Conservation (phyloP, 2,329 filamentous ascomycete species). For the Didymellaceae sp. region DNA sequence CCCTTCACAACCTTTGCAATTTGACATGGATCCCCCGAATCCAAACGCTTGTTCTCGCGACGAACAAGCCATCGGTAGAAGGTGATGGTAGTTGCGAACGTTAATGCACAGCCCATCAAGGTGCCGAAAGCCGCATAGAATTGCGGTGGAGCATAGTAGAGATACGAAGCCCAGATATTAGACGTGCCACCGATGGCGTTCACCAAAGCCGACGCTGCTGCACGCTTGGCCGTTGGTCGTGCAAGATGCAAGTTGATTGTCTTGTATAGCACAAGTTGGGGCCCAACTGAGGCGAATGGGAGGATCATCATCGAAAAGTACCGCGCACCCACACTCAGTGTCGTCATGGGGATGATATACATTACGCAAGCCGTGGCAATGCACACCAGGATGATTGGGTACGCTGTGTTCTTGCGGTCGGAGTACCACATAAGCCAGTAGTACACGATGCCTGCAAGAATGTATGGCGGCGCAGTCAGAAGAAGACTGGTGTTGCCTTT, state of each 20-base stretch:
- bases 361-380: conserved; percentile 37
- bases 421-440: conserved; percentile 52
- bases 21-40: conserved; percentile 25
- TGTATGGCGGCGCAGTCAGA: conserved; percentile 65
- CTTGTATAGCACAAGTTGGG: conserved; percentile 31
- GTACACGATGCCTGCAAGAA: conserved; percentile 58
- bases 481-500: conserved; percentile 60
- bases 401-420: conserved; percentile 52
- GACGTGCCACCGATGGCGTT: conserved; percentile 31
- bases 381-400: conserved; percentile 51
- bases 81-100: conserved; percentile 27
- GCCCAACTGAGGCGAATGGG: conserved; percentile 30
- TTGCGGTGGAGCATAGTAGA: conserved; percentile 33
- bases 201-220: conserved; percentile 29
- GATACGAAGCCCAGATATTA: conserved; percentile 32
- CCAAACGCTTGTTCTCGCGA: conserved; percentile 30
- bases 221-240: conserved; percentile 28
- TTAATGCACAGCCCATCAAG: conserved; percentile 28
- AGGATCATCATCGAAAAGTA: conserved; percentile 42
- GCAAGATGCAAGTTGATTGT: conserved; percentile 33
- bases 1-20: conserved; percentile 32
- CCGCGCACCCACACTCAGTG: conserved; percentile 38
- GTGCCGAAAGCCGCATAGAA: conserved; percentile 33
- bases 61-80: conserved; percentile 29
- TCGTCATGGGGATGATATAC: conserved; percentile 47